Percentiles rank a stretch among this genome's conserved stretches.
Conservation (phyloP, 805 yeast genomes). For the Zygoascus biomembranicola region DNA sequence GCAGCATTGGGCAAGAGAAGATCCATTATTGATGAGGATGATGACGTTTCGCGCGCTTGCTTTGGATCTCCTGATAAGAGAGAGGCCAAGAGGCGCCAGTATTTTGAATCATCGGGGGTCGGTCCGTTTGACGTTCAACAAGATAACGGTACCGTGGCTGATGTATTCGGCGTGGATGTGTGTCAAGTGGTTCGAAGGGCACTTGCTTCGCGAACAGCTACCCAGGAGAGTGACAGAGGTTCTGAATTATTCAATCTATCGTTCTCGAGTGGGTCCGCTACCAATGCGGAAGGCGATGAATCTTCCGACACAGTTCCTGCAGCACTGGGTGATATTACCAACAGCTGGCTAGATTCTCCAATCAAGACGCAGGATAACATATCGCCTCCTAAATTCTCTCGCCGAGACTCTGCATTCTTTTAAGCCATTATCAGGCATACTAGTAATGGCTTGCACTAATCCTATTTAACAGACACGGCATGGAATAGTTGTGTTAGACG, state of each 20-base stretch:
- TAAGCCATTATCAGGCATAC: neutral
- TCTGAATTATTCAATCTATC: neutral
- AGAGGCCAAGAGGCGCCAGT: conserved; percentile 20
- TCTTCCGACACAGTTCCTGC: neutral
- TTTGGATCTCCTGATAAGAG: conserved; percentile 32
- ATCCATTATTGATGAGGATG: conserved; percentile 22
- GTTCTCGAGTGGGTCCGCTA: neutral
- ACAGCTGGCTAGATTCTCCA: conserved; percentile 16
- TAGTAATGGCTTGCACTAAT: neutral
- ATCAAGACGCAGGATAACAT: conserved; percentile 14
- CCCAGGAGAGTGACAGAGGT: neutral
- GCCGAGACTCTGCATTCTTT: conserved; percentile 12
- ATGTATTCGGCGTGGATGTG: conserved; percentile 52
- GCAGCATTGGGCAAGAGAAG: conserved; percentile 3
- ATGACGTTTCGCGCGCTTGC: conserved; percentile 26
- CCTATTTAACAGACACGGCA: neutral
- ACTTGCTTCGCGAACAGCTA: conserved; percentile 18
- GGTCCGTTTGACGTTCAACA: conserved; percentile 10
- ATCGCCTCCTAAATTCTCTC: neutral
- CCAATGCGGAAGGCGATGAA: neutral
- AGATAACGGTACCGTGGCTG: conserved; percentile 29
- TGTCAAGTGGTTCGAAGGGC: conserved; percentile 43
- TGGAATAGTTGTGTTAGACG: no score
- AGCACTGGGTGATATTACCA: neutral
- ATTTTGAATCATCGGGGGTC: conserved; percentile 21